These are phyloP conservation scores for Eragrostis curvula DNA, from an alignment of 176 grass and related monocot species.

Conservation along the genomic window DNA sequence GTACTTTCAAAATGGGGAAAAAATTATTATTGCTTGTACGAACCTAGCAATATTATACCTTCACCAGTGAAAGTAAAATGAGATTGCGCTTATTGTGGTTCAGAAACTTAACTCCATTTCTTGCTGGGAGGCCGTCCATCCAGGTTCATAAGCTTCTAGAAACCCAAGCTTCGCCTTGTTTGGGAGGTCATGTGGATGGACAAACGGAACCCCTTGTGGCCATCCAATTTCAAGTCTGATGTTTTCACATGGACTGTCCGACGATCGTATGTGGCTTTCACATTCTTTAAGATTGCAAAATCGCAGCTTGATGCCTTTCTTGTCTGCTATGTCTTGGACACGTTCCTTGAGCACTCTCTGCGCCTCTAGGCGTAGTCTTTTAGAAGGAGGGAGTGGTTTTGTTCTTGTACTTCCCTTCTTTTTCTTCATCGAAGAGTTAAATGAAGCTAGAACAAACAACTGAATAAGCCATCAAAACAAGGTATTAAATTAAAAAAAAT, in stretches of 20 bases:
- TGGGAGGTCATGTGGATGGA: slow-evolving; percentile 97
- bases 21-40: too few species aligned
- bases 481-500: neutral
- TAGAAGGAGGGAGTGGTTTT: slow-evolving; percentile 86
- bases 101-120: slow-evolving; percentile 78
- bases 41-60: neutral
- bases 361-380: slow-evolving; percentile 82
- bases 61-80: slow-evolving; percentile 5
- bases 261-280: slow-evolving; percentile 63
- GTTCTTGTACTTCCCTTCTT: slow-evolving; percentile 59
- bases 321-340: slow-evolving; percentile 89
- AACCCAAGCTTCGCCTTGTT: slow-evolving; percentile 90
- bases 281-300: slow-evolving; percentile 86
- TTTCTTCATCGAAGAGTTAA: slow-evolving; percentile 57
- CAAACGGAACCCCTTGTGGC: slow-evolving; percentile 90
- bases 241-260: slow-evolving; percentile 60
- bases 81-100: slow-evolving; percentile 30
- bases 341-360: slow-evolving; percentile 93
- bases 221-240: slow-evolving; percentile 78
- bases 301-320: slow-evolving; percentile 85
- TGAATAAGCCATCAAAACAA: slow-evolving; percentile 18
- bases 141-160: slow-evolving; percentile 93
- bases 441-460: slow-evolving; percentile 59
- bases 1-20: slow-evolving; percentile 4
- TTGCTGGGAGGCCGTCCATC: slow-evolving; percentile 85